These are phyloP conservation scores for Hordeum marinum DNA, from an alignment of 176 grass and related monocot genomes.

Conservation along the genomic window DNA sequence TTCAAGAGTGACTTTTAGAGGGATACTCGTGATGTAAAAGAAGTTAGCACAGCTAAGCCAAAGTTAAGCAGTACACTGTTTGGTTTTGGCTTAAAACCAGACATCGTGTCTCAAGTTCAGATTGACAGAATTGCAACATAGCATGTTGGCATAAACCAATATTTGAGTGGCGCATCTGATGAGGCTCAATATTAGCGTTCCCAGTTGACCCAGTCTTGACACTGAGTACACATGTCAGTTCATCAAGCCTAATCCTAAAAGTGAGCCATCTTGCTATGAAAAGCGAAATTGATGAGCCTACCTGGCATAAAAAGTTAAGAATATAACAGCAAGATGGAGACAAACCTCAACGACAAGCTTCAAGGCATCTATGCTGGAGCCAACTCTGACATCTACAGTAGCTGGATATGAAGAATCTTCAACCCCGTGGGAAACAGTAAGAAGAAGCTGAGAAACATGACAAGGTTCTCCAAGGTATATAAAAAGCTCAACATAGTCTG, in stretches of 20 bases:
- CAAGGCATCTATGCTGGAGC: conserved; percentile 80
- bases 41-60: neutral
- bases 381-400: conserved; percentile 88
- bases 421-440: conserved; percentile 79
- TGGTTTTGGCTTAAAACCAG: conserved; percentile 16
- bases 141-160: conserved; percentile 1
- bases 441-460: conserved; percentile 79
- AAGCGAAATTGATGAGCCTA: conserved; percentile 12
- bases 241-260: conserved; percentile 9
- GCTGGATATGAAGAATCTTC: conserved; percentile 86
- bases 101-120: neutral
- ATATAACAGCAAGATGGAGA: conserved; percentile 30
- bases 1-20: neutral
- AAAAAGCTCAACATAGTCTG: conserved; percentile 95
- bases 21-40: too few species aligned
- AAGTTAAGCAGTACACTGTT: conserved; percentile 15
- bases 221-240: neutral
- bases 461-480: conserved; percentile 94
- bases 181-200: neutral
- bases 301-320: neutral
- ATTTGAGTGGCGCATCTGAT: conserved; percentile 10
- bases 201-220: conserved; percentile 9
- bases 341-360: conserved; percentile 93
- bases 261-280: conserved; percentile 3
- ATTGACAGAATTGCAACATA: conserved; percentile 26